Percentiles rank a stretch among this genome's conserved stretches.
phyloP scores from a whole-genome alignment of 1,284 basidiomycete species.

The Ustilago hordei region DNA sequence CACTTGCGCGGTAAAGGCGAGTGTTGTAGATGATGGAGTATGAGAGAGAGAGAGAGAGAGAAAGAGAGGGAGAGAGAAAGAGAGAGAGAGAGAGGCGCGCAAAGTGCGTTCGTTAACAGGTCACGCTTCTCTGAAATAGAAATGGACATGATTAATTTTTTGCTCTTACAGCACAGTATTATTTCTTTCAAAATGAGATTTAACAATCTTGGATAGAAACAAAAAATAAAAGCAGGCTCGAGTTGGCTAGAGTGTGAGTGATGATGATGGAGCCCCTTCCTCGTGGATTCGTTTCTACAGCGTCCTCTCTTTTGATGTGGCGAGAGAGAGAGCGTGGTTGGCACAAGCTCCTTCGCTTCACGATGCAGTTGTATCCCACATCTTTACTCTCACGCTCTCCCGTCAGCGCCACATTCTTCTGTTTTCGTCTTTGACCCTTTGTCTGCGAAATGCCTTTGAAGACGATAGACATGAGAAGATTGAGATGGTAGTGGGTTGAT shows the following conservation, averaged over 20 bases:
- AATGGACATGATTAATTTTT: background rate
- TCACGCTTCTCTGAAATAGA: background rate
- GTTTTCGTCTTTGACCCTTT: background rate
- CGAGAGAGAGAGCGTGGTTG: background rate
- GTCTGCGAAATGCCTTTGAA: too few relatives aligned
- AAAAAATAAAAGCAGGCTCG: background rate
- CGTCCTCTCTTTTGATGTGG: background rate
- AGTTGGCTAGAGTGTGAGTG: background rate
- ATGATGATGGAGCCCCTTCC: conserved; percentile 3
- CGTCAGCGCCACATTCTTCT: background rate
- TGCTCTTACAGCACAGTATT: background rate
- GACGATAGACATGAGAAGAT: too few relatives aligned
- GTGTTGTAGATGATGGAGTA: background rate
- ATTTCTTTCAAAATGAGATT: background rate
- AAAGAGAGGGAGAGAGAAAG: background rate
- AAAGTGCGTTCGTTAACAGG: conserved; percentile 4
- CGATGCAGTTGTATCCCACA: background rate
- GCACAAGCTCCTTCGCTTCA: background rate
- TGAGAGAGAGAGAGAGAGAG: background rate
- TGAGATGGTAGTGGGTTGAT: too few relatives aligned
- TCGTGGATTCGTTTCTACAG: background rate
- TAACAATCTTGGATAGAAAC: background rate
- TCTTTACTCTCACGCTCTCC: background rate
- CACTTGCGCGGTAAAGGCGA: conserved; percentile 3
- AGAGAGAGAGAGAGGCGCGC: background rate